Evolutionary conservation across 106 monocot genomes (phyloP).

Genomic region (Dendrobium huoshanense): DNA sequence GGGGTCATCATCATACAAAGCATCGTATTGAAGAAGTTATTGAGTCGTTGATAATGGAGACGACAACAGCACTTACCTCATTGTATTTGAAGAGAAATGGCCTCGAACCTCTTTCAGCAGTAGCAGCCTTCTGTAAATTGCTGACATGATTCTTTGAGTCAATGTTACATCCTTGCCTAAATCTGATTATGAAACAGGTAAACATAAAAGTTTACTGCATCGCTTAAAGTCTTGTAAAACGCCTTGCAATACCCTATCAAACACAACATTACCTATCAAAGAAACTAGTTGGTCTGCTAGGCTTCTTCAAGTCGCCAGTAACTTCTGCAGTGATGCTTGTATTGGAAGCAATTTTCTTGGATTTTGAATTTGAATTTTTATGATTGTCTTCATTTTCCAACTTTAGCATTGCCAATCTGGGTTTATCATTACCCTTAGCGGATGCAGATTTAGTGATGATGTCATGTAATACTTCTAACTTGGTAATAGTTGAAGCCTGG

Average conservation of each 20-base stretch:
- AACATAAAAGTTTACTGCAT: no score
- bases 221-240: not conserved
- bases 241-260: not conserved
- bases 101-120: slow-evolving; percentile 55
- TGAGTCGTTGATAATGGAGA: no score
- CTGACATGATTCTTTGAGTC: slow-evolving; percentile 19
- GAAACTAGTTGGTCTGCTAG: slow-evolving; percentile 34
- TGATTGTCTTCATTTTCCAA: slow-evolving; percentile 3
- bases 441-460: not conserved
- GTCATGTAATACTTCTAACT: not conserved
- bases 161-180: slow-evolving; percentile 34
- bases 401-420: slow-evolving; percentile 5
- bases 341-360: not conserved
- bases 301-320: slow-evolving; percentile 20
- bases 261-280: slow-evolving; percentile 61
- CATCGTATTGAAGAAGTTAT: no score
- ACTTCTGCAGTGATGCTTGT: slow-evolving; percentile 13
- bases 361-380: slow-evolving; percentile 7
- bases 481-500: slow-evolving; percentile 2
- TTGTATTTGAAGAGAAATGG: slow-evolving; percentile 90
- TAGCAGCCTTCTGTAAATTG: slow-evolving; percentile 26
- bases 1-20: no score
- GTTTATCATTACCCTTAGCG: slow-evolving; percentile 5
- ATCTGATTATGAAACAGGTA: slow-evolving; percentile 25
- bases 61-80: slow-evolving; percentile 38